Conservation (phyloP, 176 grass and related monocot species). For the Phoenix roebelenii region DNA sequence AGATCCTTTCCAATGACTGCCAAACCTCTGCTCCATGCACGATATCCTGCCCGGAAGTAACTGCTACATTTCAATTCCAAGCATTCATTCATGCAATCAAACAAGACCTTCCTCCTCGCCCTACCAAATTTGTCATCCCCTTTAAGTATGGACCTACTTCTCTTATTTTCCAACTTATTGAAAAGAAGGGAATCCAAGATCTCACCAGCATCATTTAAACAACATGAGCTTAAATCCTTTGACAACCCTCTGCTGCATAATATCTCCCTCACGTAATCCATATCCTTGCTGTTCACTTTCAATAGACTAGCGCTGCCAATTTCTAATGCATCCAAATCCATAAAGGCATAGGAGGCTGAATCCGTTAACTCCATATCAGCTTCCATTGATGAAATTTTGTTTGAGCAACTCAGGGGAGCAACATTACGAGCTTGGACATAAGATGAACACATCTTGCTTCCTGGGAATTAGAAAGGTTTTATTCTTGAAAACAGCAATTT, state of each 20-base stretch:
- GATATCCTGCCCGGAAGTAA: conserved; percentile 64
- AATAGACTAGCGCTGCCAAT: conserved; percentile 12
- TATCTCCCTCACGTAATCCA: conserved; percentile 49
- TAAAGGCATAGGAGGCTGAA: conserved; percentile 39
- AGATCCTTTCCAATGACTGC: conserved; percentile 16
- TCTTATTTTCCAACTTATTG: conserved; percentile 30
- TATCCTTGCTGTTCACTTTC: conserved; percentile 26
- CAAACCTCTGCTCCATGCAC: conserved; percentile 63
- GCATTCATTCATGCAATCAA: conserved; percentile 57
- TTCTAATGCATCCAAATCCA: conserved; percentile 32
- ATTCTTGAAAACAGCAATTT: not conserved
- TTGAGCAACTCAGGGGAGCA: conserved; percentile 21
- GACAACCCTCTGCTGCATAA: conserved; percentile 28
- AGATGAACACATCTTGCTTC: conserved; percentile 29
- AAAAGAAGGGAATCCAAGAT: conserved; percentile 44
- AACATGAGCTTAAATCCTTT: conserved; percentile 24
- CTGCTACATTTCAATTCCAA: conserved; percentile 37
- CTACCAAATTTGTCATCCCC: conserved; percentile 7
- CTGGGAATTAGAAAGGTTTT: conserved; percentile 18
- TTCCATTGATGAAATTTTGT: conserved; percentile 25
- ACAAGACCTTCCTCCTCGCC: conserved; percentile 35
- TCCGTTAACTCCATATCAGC: conserved; percentile 32
- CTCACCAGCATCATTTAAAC: conserved; percentile 12
- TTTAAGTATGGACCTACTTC: conserved; percentile 23
- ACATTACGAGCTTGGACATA: conserved; percentile 39